Evolutionary conservation across 2,329 filamentous ascomycete genomes (phyloP).

Genomic region (Calonectria fujianensis): DNA sequence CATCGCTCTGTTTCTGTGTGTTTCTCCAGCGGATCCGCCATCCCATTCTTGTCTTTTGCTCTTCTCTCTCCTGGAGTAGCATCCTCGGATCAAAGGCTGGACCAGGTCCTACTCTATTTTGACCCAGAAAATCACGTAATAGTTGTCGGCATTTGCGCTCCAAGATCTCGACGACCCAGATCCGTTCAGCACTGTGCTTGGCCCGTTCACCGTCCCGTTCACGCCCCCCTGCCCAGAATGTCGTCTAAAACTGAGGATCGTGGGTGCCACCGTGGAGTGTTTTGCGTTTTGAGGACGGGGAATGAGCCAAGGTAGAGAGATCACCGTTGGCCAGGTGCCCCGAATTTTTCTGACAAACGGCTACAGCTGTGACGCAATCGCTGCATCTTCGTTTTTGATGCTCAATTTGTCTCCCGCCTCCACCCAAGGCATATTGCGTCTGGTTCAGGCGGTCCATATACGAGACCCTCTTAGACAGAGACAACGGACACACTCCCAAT

Average conservation of each 20-base stretch:
- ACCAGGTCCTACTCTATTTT: constrained; percentile 27
- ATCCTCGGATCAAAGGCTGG: background rate
- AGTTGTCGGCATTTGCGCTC: constrained; percentile 2
- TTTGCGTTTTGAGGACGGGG: constrained; percentile 27
- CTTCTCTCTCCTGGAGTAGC: background rate
- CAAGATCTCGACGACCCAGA: constrained; percentile 36
- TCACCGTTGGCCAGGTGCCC: constrained; percentile 1
- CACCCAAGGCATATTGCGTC: background rate
- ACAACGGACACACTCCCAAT: background rate
- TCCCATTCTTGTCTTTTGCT: background rate
- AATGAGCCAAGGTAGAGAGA: background rate
- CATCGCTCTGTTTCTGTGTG: constrained; percentile 21
- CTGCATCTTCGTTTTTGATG: background rate
- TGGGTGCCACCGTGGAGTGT: constrained; percentile 18
- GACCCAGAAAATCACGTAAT: constrained; percentile 40
- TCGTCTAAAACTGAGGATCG: constrained; percentile 43
- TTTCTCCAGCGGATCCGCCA: constrained; percentile 3
- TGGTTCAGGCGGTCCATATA: background rate
- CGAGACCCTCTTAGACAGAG: background rate
- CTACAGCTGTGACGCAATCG: constrained; percentile 1
- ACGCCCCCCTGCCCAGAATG: constrained; percentile 30
- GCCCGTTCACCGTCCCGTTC: constrained; percentile 48
- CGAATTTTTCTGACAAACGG: background rate
- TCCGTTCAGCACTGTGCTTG: constrained; percentile 35
- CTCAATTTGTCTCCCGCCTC: background rate